These are phyloP conservation scores for Verticillium nonalfalfae DNA, from an alignment of 2,329 filamentous ascomycete species.

Conservation along the genomic window DNA sequence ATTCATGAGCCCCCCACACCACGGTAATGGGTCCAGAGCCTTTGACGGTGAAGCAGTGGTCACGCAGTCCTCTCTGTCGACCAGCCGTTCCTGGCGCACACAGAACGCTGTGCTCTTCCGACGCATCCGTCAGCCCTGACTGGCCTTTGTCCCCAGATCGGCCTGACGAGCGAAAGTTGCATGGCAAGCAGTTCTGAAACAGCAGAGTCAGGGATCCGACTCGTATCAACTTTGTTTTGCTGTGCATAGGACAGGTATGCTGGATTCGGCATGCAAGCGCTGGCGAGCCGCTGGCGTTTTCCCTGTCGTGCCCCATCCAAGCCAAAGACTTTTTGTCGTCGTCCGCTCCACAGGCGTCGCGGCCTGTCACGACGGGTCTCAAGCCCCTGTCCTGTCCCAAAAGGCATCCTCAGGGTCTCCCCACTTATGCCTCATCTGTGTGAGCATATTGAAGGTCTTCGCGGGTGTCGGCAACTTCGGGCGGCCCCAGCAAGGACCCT, in stretches of 20 bases:
- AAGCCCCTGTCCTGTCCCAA: not conserved
- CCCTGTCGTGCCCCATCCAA: not conserved
- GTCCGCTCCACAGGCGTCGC: not conserved
- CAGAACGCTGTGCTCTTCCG: not conserved
- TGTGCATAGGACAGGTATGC: not conserved
- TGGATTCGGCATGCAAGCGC: not conserved
- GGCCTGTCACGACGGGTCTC: not conserved
- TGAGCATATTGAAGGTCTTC: not conserved
- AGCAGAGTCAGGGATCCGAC: not conserved
- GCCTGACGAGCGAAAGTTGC: not conserved
- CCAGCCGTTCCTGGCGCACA: not conserved
- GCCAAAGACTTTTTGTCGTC: not conserved
- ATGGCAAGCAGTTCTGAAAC: not conserved
- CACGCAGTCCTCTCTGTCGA: not conserved
- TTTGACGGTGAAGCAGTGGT: not conserved
- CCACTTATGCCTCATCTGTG: not conserved
- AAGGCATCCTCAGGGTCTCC: not conserved
- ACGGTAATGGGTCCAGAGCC: not conserved
- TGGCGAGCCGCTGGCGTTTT: not conserved
- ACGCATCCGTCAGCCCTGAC: not conserved
- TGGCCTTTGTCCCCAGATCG: not conserved
- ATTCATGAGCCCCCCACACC: not conserved
- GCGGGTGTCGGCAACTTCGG: not conserved
- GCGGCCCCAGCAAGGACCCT: not conserved
- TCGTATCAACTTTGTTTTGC: not conserved